phyloP scores from a whole-genome alignment of 768 basidiomycete genomes.

The Collybiopsis luxurians region DNA sequence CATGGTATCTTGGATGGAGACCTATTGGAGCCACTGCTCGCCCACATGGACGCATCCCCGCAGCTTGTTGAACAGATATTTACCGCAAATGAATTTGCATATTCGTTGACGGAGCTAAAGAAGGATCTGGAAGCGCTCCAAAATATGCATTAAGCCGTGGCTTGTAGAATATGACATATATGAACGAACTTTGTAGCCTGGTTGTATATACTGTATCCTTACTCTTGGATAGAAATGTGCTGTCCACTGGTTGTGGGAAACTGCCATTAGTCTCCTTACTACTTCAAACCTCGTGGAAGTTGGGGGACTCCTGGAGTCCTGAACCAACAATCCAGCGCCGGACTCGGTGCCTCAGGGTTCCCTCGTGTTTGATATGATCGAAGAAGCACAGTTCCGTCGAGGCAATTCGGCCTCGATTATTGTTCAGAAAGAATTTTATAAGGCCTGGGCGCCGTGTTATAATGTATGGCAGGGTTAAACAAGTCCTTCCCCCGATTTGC shows the following conservation, averaged over 20 bases:
- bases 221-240: too few species aligned
- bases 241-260: too few species aligned
- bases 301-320: too few species aligned
- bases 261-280: too few species aligned
- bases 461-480: too few species aligned
- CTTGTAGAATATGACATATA: conserved; percentile 8
- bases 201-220: too few species aligned
- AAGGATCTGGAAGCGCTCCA: conserved; percentile 40
- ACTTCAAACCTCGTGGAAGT: too few species aligned
- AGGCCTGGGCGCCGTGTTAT: too few species aligned
- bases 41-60: conserved; percentile 39
- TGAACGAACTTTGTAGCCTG: conserved; percentile 3
- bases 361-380: conserved; percentile 1
- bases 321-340: not conserved
- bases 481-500: too few species aligned
- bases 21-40: conserved; percentile 56
- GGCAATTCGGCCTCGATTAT: too few species aligned
- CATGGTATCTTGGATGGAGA: conserved; percentile 88
- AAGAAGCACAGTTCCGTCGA: too few species aligned
- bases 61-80: conserved; percentile 55
- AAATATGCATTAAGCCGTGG: conserved; percentile 34
- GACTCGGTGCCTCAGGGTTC: not conserved
- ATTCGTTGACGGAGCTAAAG: conserved; percentile 40
- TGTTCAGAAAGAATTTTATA: too few species aligned
- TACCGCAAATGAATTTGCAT: conserved; percentile 54